Conservation (phyloP, 495 filamentous ascomycete species). For the Hyaloscypha variabilis region DNA sequence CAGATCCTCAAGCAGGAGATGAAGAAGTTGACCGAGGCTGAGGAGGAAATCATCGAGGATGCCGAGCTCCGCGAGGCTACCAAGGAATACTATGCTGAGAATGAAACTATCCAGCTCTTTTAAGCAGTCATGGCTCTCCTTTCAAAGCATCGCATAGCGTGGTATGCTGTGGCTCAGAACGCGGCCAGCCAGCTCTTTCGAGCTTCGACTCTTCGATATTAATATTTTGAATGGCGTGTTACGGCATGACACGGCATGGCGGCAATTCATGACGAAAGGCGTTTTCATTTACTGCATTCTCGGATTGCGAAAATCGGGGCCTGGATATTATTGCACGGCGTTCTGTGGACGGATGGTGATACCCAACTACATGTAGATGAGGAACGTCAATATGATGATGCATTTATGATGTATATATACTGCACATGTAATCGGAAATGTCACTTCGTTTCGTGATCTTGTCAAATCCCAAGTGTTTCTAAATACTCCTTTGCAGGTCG, state of each 20-base stretch:
- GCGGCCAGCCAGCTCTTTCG: conserved; percentile 16
- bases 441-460: background rate
- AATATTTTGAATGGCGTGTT: no score
- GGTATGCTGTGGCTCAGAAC: conserved; percentile 9
- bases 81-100: conserved; percentile 23
- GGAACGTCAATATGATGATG: background rate
- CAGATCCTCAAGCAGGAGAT: conserved; percentile 11
- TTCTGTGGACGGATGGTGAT: background rate
- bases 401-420: background rate
- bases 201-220: background rate
- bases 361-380: background rate
- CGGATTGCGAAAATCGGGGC: background rate
- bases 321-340: background rate
- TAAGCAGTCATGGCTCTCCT: conserved; percentile 10
- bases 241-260: background rate
- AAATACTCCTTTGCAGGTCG: no score
- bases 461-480: background rate
- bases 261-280: background rate
- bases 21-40: conserved; percentile 7
- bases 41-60: conserved; percentile 25
- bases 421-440: background rate
- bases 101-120: conserved; percentile 20
- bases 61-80: conserved; percentile 28
- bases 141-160: background rate
- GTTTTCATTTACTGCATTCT: background rate